Conservation (phyloP, 768 basidiomycete genomes). For the Boletus eberwhitei region DNA sequence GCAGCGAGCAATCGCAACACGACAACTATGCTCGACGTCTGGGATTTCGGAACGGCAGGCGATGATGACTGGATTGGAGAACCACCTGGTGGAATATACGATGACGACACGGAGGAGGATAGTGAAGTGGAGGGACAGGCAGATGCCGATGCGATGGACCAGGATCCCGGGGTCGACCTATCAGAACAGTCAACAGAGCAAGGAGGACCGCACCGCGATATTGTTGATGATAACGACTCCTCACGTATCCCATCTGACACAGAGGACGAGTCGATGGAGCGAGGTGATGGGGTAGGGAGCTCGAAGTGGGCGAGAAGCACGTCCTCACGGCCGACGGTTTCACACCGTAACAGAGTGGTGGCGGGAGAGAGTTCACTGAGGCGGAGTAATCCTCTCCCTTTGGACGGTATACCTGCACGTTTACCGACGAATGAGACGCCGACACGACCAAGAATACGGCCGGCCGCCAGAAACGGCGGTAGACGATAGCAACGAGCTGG, state of each 20-base stretch:
- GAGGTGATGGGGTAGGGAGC: slow-evolving; percentile 24
- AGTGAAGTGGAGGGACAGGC: slow-evolving; percentile 49
- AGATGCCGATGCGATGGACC: slow-evolving; percentile 73
- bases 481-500: slow-evolving; percentile 38
- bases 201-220: slow-evolving; percentile 25
- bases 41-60: slow-evolving; percentile 77
- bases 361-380: slow-evolving; percentile 25
- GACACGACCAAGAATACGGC: slow-evolving; percentile 55
- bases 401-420: slow-evolving; percentile 34
- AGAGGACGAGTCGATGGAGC: slow-evolving; percentile 34
- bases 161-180: slow-evolving; percentile 42
- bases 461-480: slow-evolving; percentile 35
- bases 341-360: slow-evolving; percentile 15
- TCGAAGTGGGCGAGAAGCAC: slow-evolving; percentile 31
- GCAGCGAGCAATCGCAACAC: slow-evolving; percentile 85
- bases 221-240: slow-evolving; percentile 25
- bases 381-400: slow-evolving; percentile 25
- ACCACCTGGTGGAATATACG: slow-evolving; percentile 70
- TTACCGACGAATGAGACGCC: slow-evolving; percentile 53
- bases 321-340: slow-evolving; percentile 14
- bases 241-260: slow-evolving; percentile 25
- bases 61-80: slow-evolving; percentile 85
- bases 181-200: slow-evolving; percentile 33
- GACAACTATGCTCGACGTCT: slow-evolving; percentile 79
- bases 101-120: slow-evolving; percentile 53